Evolutionary conservation across 371 early-diverging fungal species (phyloP).

Genomic region (Lichtheimia ornata): DNA sequence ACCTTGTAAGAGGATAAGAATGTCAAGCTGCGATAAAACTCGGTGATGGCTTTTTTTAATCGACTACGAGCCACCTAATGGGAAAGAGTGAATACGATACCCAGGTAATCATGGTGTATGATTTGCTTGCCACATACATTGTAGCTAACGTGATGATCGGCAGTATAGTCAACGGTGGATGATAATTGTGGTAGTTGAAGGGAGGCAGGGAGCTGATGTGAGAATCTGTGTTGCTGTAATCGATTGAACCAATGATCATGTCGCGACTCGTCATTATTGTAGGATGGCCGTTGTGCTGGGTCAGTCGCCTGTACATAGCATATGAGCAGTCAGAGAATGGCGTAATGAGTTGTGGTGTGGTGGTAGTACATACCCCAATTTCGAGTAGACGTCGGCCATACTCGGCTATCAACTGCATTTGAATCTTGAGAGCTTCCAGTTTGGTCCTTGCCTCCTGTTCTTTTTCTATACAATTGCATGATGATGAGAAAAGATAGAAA

Average conservation of each 20-base stretch:
- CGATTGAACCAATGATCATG: slow-evolving; percentile 11
- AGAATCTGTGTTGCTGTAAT: slow-evolving; percentile 1
- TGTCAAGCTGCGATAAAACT: slow-evolving; percentile 76
- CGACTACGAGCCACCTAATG: slow-evolving; percentile 59
- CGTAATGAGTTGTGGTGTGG: no score
- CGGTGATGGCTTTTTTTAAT: slow-evolving; percentile 75
- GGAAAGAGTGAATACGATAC: neutral
- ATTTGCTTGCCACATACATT: slow-evolving; percentile 20
- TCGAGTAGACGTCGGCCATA: slow-evolving; percentile 33
- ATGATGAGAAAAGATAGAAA: neutral
- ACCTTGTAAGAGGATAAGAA: slow-evolving; percentile 76
- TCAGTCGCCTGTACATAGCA: no score
- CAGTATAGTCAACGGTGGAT: slow-evolving; percentile 13
- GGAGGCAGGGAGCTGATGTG: neutral
- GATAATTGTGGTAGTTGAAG: slow-evolving; percentile 16
- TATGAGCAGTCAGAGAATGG: no score
- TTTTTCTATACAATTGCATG: slow-evolving; percentile 30
- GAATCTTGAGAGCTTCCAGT: slow-evolving; percentile 50
- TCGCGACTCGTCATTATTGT: neutral
- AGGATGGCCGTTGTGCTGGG: neutral
- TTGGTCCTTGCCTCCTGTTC: slow-evolving; percentile 43
- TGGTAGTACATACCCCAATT: neutral
- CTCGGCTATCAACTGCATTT: slow-evolving; percentile 48
- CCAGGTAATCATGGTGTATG: neutral
- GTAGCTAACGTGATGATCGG: slow-evolving; percentile 37